Base-by-base conservation (phyloP, 1,139 yeast species). In the Suhomyces bokatorum region DNA sequence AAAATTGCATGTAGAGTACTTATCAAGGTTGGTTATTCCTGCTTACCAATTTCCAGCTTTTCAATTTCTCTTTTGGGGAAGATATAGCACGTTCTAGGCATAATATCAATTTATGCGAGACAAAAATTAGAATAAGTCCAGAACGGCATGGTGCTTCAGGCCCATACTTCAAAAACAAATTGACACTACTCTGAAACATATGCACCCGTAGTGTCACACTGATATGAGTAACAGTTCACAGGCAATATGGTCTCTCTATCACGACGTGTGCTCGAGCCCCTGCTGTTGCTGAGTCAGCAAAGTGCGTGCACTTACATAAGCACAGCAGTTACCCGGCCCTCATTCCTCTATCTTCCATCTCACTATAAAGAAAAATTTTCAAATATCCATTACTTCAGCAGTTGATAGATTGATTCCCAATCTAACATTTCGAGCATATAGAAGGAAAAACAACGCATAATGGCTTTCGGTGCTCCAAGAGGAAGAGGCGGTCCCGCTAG, bases 401-500 rank as follows among this genome's bases (percentile, higher is more conserved):
- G 45, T 43, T 40, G 45, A 33, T 37, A 26, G 39, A 43, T 38
- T 35, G 39, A 44, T 27, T 42, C 22, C 41, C 41, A 41, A 38
- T 32, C 39, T 37, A 36, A 42, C 45, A 38, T 26, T 30, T 40
- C 31, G 39, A 38, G 40, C 44, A 34, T 16, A 33, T 40, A 39
- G 39, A 44, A 38, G 39, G 39, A 43, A 30, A 29, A 35, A 32
- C 42, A 46, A 42, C 35, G 43, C 29, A 61, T 50, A 57, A 65
- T 65, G 68, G 65, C 67, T 51, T 66, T 64, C 57, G 66, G 67
- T 50, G 70, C 65, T 58, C 63, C 63, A 53, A 58, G 66, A 55
- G 67, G 67, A 50, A 60, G 66, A 53, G 59, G 57, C 32, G 56
- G 52, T 30, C 45, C 45, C 26, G 49, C 52, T 45, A 44, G 56